A percentile compares a stretch with the other conserved stretches of the same genome.
Evolutionary conservation across 1,139 yeast species (phyloP).

Genomic region (Spathaspora sp.): DNA sequence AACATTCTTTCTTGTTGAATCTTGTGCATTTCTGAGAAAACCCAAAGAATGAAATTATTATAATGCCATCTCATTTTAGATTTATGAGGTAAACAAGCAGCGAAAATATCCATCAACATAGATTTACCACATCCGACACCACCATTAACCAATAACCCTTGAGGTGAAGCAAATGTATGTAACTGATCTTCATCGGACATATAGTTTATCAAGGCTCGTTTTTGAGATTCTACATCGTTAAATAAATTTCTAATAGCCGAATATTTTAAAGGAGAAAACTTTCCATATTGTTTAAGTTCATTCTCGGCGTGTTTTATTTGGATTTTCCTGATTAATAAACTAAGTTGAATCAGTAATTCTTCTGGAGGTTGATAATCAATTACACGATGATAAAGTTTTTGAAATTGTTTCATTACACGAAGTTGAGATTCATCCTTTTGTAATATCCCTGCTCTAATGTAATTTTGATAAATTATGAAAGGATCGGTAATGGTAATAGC

Average conservation of each 20-base stretch:
- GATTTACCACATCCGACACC: constrained; percentile 80
- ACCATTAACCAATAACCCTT: constrained; percentile 65
- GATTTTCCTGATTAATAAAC: constrained; percentile 46
- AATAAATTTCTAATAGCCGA: constrained; percentile 23
- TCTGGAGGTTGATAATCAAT: constrained; percentile 60
- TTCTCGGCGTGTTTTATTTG: constrained; percentile 37
- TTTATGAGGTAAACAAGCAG: constrained; percentile 59
- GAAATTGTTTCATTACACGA: constrained; percentile 64
- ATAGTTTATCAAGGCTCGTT: constrained; percentile 41
- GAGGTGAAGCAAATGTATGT: constrained; percentile 56
- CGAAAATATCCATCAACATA: constrained; percentile 72
- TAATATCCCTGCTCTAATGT: constrained; percentile 50
- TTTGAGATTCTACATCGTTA: constrained; percentile 29
- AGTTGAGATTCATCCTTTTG: constrained; percentile 58
- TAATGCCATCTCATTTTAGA: constrained; percentile 74
- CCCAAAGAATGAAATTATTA: constrained; percentile 67
- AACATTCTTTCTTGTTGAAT: constrained; percentile 46
- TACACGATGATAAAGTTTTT: constrained; percentile 57
- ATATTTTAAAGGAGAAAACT: constrained; percentile 16
- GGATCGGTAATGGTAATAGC: constrained; percentile 63
- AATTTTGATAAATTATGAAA: constrained; percentile 52
- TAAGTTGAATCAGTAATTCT: constrained; percentile 47
- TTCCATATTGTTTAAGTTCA: constrained; percentile 10
- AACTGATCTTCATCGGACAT: constrained; percentile 66
- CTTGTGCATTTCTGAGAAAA: constrained; percentile 59